Base-by-base conservation (phyloP, 495 filamentous ascomycete species). In the Penicillium subrubescens region DNA sequence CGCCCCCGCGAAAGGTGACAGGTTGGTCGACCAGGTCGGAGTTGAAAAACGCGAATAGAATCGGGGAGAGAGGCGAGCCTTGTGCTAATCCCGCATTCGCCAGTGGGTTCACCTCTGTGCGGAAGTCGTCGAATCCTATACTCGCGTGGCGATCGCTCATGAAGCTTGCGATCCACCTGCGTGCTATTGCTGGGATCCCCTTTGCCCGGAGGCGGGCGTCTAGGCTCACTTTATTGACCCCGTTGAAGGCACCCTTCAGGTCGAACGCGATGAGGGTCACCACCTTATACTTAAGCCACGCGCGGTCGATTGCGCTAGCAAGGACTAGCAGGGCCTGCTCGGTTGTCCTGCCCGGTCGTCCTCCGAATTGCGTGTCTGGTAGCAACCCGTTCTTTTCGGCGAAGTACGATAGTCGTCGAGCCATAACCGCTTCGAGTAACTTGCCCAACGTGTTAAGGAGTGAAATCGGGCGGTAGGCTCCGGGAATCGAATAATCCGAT, bases 11-110 rank as follows among this genome's bases (percentile, higher is more conserved):
- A 29, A 21, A 63, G 39, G 59, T 27, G 27, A 75, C 65, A 0
- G 63, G 61, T 43, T 73, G 66, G 51, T 73, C 64, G 4, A 75
- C 67, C 8, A 73, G 64, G 17, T 71, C 66, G 8, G 57, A 31
- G 57, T 75, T 77, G 46, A 70, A 77, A 52, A 75, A 73, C 31
- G 57, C 33, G 27, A 73, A 77, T 8, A 74, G 27, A 37, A 77
- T 71, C 14, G 71, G 70, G 0, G 70, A 75, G 2, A 77, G 59
- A 0, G 70, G 70, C 0, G 69, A 77, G 0, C 73, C 70, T 43
- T 77, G 67, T 1, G 73, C 69, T 11, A 75, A 63, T 11, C 43
- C 43, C 23, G 19, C 19, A 5, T 46, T 1, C 12, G 19, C 43
- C 6, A 46, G 43, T 0, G 19, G 43, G 10, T 15, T 19, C 2